Percentiles rank a stretch among this genome's conserved stretches.
These are phyloP conservation scores for Hanseniaspora guilliermondii DNA, from an alignment of 805 yeast genomes.

Conservation along the genomic window DNA sequence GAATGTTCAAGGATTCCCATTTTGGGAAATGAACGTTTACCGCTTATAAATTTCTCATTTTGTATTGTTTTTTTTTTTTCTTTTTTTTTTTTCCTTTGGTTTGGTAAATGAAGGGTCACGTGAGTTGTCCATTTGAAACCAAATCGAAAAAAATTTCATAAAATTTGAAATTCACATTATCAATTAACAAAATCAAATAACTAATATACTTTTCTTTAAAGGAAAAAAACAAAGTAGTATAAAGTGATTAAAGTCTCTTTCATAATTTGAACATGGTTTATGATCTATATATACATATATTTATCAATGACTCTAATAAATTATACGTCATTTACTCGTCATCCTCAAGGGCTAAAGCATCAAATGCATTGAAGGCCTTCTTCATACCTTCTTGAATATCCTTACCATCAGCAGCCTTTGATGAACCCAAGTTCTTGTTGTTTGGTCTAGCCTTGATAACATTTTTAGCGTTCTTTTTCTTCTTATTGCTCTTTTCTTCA, in stretches of 20 bases:
- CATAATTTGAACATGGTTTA: no score
- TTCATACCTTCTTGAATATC: constrained; percentile 61
- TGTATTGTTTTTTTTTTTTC: no score
- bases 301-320: neutral
- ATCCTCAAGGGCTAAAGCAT: constrained; percentile 52
- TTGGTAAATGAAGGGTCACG: no score
- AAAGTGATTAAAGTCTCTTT: no score
- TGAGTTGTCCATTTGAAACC: no score
- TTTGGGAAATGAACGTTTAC: neutral
- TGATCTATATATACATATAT: neutral
- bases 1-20: neutral
- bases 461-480: constrained; percentile 33
- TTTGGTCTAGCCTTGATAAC: constrained; percentile 51
- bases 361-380: constrained; percentile 65
- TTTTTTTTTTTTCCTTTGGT: no score
- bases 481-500: constrained; percentile 30
- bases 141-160: no score
- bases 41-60: no score
- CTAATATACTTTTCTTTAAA: no score
- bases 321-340: constrained; percentile 34
- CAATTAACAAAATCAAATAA: no score
- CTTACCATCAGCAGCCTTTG: constrained; percentile 61
- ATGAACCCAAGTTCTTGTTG: constrained; percentile 61
- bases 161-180: no score
- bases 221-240: no score